Evolutionary conservation across 371 early-diverging fungal species (phyloP).

Genomic region (Mucor racemosus): DNA sequence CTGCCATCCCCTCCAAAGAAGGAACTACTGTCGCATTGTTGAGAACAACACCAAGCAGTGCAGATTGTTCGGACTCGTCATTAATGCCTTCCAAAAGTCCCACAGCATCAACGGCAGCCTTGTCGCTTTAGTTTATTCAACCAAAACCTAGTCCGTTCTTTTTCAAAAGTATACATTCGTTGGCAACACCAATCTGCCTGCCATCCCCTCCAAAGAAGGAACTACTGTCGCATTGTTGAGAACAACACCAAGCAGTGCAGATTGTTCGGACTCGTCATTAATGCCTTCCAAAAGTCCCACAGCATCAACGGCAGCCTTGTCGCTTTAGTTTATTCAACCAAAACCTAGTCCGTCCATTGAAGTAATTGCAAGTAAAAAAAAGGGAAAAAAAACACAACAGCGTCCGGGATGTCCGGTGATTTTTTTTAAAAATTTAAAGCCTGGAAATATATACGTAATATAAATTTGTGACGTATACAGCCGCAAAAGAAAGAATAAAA

Average conservation of each 20-base stretch:
- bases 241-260: constrained; percentile 24
- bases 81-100: constrained; percentile 24
- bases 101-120: constrained; percentile 24
- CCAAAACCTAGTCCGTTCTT: constrained; percentile 24
- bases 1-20: constrained; percentile 25
- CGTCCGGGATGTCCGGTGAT: too few relatives aligned
- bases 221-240: constrained; percentile 23
- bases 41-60: constrained; percentile 23
- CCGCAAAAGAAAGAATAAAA: too few relatives aligned
- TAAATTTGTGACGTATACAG: constrained; percentile 21
- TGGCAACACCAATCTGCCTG: constrained; percentile 23
- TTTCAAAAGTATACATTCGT: too few relatives aligned
- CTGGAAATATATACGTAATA: constrained; percentile 13
- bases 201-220: constrained; percentile 26
- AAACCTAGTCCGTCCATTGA: constrained; percentile 23
- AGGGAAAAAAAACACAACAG: constrained; percentile 1
- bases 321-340: constrained; percentile 22
- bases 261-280: constrained; percentile 22
- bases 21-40: constrained; percentile 22
- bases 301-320: constrained; percentile 23
- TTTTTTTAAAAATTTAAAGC: too few relatives aligned
- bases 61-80: constrained; percentile 23
- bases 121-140: constrained; percentile 20
- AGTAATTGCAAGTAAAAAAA: neutral
- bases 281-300: constrained; percentile 25